A percentile compares a stretch with the other conserved stretches of the same genome.
Conservation (phyloP, 2,329 filamentous ascomycete genomes). For the Chalara sp. region DNA sequence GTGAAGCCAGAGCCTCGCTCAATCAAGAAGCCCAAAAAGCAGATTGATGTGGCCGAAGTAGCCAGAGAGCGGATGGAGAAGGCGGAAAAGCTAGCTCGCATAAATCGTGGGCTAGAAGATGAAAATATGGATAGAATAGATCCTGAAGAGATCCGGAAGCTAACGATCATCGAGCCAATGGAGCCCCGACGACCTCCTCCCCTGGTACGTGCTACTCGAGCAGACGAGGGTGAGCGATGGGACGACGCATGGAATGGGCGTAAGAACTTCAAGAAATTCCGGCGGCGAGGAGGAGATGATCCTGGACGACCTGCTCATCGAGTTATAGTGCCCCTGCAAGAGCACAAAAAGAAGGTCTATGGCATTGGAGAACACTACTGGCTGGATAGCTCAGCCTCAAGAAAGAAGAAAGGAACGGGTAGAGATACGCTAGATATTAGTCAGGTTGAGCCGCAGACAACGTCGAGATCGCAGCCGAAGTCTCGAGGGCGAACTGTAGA, state of each 20-base stretch:
- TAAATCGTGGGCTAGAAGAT: slow-evolving; percentile 48
- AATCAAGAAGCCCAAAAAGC: slow-evolving; percentile 36
- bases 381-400: slow-evolving; percentile 30
- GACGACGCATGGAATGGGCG: slow-evolving; percentile 87
- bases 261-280: slow-evolving; percentile 93
- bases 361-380: slow-evolving; percentile 56
- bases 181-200: slow-evolving; percentile 42
- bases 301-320: slow-evolving; percentile 25
- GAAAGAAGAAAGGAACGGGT: slow-evolving; percentile 24
- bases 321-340: slow-evolving; percentile 55
- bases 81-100: slow-evolving; percentile 56
- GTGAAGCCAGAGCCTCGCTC: neutral
- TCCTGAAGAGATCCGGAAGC: slow-evolving; percentile 62
- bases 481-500: slow-evolving; percentile 1
- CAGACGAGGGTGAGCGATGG: slow-evolving; percentile 59
- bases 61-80: slow-evolving; percentile 50
- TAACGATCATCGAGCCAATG: slow-evolving; percentile 74
- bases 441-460: slow-evolving; percentile 7
- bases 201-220: slow-evolving; percentile 23
- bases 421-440: slow-evolving; percentile 9
- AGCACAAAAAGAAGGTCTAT: slow-evolving; percentile 49
- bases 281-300: slow-evolving; percentile 40
- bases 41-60: slow-evolving; percentile 57
- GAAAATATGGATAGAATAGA: slow-evolving; percentile 58
- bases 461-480: neutral